These are phyloP conservation scores for Pezicula carpinea DNA, from an alignment of 2,329 filamentous ascomycete species.

Conservation along the genomic window DNA sequence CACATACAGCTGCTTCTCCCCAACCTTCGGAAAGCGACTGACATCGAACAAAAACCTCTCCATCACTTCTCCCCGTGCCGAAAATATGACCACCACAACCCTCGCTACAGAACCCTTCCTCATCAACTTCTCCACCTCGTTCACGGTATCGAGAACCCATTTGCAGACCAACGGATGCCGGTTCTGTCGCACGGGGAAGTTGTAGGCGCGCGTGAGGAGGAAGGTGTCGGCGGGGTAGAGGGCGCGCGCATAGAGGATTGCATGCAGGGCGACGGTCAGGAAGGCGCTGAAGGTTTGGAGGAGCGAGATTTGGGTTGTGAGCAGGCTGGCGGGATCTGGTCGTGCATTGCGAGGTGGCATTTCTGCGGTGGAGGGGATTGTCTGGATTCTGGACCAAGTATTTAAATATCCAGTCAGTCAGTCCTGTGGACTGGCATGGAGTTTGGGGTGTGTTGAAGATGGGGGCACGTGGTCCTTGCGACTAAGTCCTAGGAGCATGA, in stretches of 20 bases:
- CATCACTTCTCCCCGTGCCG: slow-evolving; percentile 28
- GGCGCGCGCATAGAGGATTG: slow-evolving; percentile 62
- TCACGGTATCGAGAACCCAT: slow-evolving; percentile 64
- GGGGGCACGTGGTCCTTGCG: no score
- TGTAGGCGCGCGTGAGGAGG: slow-evolving; percentile 62
- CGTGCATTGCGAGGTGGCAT: not conserved
- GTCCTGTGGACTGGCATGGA: no score
- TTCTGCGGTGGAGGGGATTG: not conserved
- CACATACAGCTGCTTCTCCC: slow-evolving; percentile 29
- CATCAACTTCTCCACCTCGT: slow-evolving; percentile 56
- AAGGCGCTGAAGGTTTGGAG: slow-evolving; percentile 59
- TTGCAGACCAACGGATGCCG: slow-evolving; percentile 66
- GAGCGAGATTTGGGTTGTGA: slow-evolving; percentile 34
- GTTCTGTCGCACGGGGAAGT: slow-evolving; percentile 65
- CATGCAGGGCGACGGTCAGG: slow-evolving; percentile 65
- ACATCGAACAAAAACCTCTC: slow-evolving; percentile 40
- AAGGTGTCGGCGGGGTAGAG: slow-evolving; percentile 66
- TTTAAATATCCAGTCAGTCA: no score
- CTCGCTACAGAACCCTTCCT: slow-evolving; percentile 40
- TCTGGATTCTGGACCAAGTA: no score
- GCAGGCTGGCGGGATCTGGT: not conserved
- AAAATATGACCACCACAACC: slow-evolving; percentile 33
- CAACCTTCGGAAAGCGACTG: slow-evolving; percentile 32
- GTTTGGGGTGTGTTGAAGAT: no score
- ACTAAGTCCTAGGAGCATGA: no score